Conservation (phyloP, 257 asterid species). For the Ophiorrhiza pumila region DNA sequence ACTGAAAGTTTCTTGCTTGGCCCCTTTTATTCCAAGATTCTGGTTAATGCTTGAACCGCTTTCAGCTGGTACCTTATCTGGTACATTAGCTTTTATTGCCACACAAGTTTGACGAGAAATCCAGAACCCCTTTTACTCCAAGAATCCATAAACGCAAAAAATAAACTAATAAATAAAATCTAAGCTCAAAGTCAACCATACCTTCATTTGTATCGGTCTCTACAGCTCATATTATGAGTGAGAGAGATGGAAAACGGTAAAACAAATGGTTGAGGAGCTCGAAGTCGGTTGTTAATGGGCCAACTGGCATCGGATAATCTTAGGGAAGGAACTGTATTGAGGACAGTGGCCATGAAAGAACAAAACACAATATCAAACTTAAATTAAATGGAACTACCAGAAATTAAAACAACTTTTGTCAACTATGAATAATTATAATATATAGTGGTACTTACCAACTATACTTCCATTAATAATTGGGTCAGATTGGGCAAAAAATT, state of each 20-base stretch:
- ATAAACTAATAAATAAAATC: background rate
- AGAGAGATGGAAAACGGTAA: conserved; percentile 40
- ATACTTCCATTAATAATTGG: no score
- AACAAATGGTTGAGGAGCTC: conserved; percentile 31
- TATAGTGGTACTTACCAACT: no score
- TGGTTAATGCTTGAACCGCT: conserved; percentile 47
- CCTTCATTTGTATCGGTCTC: conserved; percentile 82
- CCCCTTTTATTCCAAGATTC: conserved; percentile 57
- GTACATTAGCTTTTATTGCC: conserved; percentile 34
- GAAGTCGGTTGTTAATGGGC: conserved; percentile 25
- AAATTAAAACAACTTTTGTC: no score
- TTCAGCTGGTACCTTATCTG: conserved; percentile 40
- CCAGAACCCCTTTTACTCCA: conserved; percentile 14
- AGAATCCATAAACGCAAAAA: background rate
- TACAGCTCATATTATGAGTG: conserved; percentile 57
- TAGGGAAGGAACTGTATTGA: conserved; percentile 38
- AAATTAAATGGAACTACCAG: no score
- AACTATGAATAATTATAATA: no score
- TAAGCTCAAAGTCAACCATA: conserved; percentile 10
- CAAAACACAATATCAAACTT: no score
- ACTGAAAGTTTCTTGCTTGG: conserved; percentile 47
- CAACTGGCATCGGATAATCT: conserved; percentile 33
- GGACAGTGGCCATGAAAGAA: conserved; percentile 57
- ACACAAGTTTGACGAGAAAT: conserved; percentile 9
- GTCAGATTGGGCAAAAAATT: no score